A percentile compares a stretch with the other conserved stretches of the same genome.
phyloP scores from a whole-genome alignment of 805 yeast genomes.

The Barnettozyma botsteinii region DNA sequence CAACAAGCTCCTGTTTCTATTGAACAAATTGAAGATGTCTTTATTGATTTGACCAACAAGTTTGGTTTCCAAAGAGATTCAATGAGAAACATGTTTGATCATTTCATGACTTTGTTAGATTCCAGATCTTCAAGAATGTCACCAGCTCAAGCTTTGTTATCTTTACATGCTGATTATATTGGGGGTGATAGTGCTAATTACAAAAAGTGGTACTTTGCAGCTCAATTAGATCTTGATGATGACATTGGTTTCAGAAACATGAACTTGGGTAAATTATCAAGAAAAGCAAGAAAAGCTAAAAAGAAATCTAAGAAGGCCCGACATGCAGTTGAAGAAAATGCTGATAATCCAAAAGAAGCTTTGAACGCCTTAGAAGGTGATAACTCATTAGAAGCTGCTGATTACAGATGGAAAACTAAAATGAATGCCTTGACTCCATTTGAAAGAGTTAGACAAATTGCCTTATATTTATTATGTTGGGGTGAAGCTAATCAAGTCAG shows the following conservation, averaged over 20 bases:
- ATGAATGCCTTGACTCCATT: slow-evolving; percentile 70
- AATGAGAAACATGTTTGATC: slow-evolving; percentile 87
- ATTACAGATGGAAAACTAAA: slow-evolving; percentile 75
- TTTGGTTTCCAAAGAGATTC: slow-evolving; percentile 91
- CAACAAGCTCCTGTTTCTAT: slow-evolving; percentile 81
- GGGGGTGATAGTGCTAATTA: slow-evolving; percentile 86
- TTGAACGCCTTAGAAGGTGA: slow-evolving; percentile 72
- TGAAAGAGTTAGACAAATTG: slow-evolving; percentile 74
- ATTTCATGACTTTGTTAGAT: slow-evolving; percentile 78
- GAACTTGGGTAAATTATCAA: slow-evolving; percentile 68
- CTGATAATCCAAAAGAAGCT: slow-evolving; percentile 54
- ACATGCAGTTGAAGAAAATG: slow-evolving; percentile 62
- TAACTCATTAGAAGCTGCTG: slow-evolving; percentile 78
- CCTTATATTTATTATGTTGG: slow-evolving; percentile 73
- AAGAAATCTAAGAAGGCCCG: slow-evolving; percentile 76
- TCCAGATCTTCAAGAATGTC: slow-evolving; percentile 86
- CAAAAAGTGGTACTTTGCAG: slow-evolving; percentile 85
- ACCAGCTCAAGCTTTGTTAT: slow-evolving; percentile 78
- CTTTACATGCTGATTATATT: slow-evolving; percentile 80
- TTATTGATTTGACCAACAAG: slow-evolving; percentile 75
- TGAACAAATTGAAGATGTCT: slow-evolving; percentile 82
- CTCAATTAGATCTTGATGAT: slow-evolving; percentile 82
- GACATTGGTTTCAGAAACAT: slow-evolving; percentile 78
- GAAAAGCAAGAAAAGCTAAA: slow-evolving; percentile 75
- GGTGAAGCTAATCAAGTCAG: slow-evolving; percentile 94